Evolutionary conservation across 1,284 basidiomycete genomes (phyloP), one percentile per base, ranked within the genome.

Genomic region (Schizophyllum amplum): DNA sequence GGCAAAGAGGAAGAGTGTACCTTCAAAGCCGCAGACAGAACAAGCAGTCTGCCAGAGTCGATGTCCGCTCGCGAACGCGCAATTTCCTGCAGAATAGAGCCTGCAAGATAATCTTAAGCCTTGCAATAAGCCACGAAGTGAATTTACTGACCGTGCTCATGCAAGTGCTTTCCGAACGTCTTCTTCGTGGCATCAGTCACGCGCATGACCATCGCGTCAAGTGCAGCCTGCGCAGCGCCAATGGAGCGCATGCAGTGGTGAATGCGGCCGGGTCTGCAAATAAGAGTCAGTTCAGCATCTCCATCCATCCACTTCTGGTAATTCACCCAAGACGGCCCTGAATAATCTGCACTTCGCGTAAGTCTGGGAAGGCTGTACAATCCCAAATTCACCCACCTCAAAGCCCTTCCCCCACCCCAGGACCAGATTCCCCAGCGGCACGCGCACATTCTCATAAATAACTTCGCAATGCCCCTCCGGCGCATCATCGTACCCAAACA

Each of bases 171-270:
- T 52, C 94, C 95, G 67, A 99, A 99, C 0, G 96, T 96, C 75
- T 92, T 94, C 66, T 93, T 85, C 27, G 75, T 74, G 6, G 92
- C 87, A 70, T 98, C 93, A 24, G 94, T 96, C 24, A 94, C 92
- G n/a, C 96, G 85, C 62, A 87, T 81, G 52, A 99, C 80, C 83
- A 98, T 86, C 52, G 92, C 75, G 66, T 98, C 92, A 58, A 98
- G 76, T 1, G 96, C 90, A 24, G 83, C 79, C 60, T 89, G 86
- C 1, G 95, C 97, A 23, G 83, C 82, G 48, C 96, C 96, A 60
- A 99, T 91, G 21, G 92, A 92, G 51, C 96, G 86, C 96, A 99
- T 99, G 78, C 94, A 97, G 71, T 99, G 96, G 70, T 98, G 96
- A 65, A 98, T 91, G 57, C 97, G 87, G 23, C 96, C 96, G 57